phyloP scores from a whole-genome alignment of 331 rosid genomes.

The Acacia concinna region DNA sequence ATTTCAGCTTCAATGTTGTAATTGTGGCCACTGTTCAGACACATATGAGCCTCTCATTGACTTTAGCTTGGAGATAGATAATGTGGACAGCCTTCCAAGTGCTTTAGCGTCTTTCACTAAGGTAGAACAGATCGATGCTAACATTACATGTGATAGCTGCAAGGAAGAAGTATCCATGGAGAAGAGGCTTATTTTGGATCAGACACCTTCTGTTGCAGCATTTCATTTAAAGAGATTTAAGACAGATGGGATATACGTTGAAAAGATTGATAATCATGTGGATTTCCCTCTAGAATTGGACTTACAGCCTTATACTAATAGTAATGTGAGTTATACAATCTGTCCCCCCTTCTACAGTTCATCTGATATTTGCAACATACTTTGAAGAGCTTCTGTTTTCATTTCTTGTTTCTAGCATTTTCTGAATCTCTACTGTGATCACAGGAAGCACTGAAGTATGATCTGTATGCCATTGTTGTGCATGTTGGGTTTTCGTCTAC shows the following conservation, averaged over 20 bases:
- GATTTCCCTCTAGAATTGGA: slow-evolving; percentile 80
- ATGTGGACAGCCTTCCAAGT: slow-evolving; percentile 57
- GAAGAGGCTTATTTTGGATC: slow-evolving; percentile 70
- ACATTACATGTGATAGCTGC: slow-evolving; percentile 70
- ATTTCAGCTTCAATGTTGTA: slow-evolving; percentile 82
- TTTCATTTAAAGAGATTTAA: slow-evolving; percentile 88
- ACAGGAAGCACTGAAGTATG: slow-evolving; percentile 68
- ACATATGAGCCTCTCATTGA: slow-evolving; percentile 82
- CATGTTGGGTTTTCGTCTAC: slow-evolving; percentile 69
- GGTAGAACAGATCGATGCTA: slow-evolving; percentile 70
- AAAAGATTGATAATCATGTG: slow-evolving; percentile 81
- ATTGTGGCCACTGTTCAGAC: slow-evolving; percentile 69
- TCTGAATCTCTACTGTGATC: slow-evolving; percentile 26
- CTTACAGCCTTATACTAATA: slow-evolving; percentile 59
- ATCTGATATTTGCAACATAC: not conserved
- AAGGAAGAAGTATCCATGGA: slow-evolving; percentile 67
- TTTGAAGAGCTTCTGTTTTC: not conserved
- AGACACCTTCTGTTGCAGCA: slow-evolving; percentile 71
- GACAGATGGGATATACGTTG: slow-evolving; percentile 55
- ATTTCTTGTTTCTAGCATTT: not conserved
- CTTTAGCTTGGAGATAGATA: slow-evolving; percentile 83
- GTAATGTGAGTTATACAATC: slow-evolving; percentile 48
- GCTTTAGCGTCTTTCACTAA: slow-evolving; percentile 83
- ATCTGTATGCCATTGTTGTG: slow-evolving; percentile 84
- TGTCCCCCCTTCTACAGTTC: not conserved